Evolutionary conservation across 495 filamentous ascomycete genomes (phyloP).

Genomic region (Corynascus novoguineensis): DNA sequence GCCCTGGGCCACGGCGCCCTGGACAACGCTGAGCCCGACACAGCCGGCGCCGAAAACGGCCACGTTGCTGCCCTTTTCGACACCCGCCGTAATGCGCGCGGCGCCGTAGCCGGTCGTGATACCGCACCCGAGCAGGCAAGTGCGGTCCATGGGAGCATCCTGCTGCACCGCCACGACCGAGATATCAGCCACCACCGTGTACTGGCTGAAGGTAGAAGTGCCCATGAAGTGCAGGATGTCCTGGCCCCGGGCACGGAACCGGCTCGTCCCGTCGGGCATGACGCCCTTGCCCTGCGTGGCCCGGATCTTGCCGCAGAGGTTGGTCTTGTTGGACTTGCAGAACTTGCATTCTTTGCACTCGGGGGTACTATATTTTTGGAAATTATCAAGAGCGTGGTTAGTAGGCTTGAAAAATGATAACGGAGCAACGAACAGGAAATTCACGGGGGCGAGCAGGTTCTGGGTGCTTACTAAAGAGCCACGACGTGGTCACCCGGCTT

Average conservation of each 20-base stretch:
- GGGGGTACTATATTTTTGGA: slow-evolving; percentile 62
- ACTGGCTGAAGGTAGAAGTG: slow-evolving; percentile 96
- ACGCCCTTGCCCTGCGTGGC: slow-evolving; percentile 93
- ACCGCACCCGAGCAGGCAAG: slow-evolving; percentile 92
- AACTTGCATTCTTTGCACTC: slow-evolving; percentile 99
- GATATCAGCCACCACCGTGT: slow-evolving; percentile 97
- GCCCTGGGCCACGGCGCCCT: slow-evolving; percentile 84
- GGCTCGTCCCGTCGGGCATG: slow-evolving; percentile 95
- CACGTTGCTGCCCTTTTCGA: slow-evolving; percentile 84
- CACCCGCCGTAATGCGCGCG: slow-evolving; percentile 82
- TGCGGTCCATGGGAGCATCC: slow-evolving; percentile 91
- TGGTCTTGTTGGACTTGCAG: slow-evolving; percentile 98
- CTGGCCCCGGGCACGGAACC: slow-evolving; percentile 90
- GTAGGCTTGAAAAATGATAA: no score
- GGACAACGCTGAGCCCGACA: slow-evolving; percentile 89
- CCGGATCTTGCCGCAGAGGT: slow-evolving; percentile 98
- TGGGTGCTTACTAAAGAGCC: slow-evolving; percentile 76
- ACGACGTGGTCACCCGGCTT: slow-evolving; percentile 91
- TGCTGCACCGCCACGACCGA: slow-evolving; percentile 89
- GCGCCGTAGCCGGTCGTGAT: slow-evolving; percentile 99
- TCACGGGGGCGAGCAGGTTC: no score
- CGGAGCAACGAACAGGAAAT: no score
- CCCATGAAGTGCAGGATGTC: slow-evolving; percentile 98
- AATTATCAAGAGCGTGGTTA: not conserved
- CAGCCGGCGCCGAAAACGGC: slow-evolving; percentile 95